phyloP scores from a whole-genome alignment of 2,329 filamentous ascomycete genomes.

The Aspergillus fischeri region DNA sequence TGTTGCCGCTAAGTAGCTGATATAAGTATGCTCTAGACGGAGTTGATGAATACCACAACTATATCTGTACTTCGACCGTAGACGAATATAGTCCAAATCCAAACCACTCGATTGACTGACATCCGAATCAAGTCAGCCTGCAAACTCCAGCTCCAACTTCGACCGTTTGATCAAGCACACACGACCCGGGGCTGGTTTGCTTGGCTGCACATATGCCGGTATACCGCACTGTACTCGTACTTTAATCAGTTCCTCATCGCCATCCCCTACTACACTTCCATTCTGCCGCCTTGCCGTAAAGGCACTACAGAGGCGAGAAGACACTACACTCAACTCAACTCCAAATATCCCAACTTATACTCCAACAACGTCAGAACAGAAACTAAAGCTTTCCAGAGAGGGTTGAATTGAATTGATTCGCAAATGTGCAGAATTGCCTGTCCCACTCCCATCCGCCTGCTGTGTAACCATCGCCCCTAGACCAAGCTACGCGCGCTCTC shows the following conservation, averaged over 20 bases:
- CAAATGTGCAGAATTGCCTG: not conserved
- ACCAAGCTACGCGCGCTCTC: not conserved
- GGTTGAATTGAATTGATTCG: not conserved
- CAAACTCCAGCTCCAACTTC: too few relatives aligned
- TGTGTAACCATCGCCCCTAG: not conserved
- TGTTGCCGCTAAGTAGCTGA: too few relatives aligned
- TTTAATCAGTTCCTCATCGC: not conserved
- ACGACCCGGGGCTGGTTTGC: not conserved
- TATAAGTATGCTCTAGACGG: too few relatives aligned
- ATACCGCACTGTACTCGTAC: not conserved
- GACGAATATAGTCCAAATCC: too few relatives aligned
- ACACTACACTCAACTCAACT: not conserved
- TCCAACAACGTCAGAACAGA: not conserved
- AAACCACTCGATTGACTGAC: too few relatives aligned
- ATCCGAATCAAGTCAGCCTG: too few relatives aligned
- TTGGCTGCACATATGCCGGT: not conserved
- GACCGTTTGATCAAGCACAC: not conserved
- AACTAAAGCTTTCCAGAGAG: not conserved
- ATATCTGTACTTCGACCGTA: too few relatives aligned
- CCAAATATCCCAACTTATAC: too few relatives aligned
- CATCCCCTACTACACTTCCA: too few relatives aligned
- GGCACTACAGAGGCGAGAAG: too few relatives aligned
- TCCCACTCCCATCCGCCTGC: not conserved
- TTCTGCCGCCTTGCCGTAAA: too few relatives aligned
- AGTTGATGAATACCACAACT: too few relatives aligned